Evolutionary conservation across 345 rosid genomes (phyloP), one percentile per base, ranked within the genome.

Genomic region (Euphorbia lathyris): DNA sequence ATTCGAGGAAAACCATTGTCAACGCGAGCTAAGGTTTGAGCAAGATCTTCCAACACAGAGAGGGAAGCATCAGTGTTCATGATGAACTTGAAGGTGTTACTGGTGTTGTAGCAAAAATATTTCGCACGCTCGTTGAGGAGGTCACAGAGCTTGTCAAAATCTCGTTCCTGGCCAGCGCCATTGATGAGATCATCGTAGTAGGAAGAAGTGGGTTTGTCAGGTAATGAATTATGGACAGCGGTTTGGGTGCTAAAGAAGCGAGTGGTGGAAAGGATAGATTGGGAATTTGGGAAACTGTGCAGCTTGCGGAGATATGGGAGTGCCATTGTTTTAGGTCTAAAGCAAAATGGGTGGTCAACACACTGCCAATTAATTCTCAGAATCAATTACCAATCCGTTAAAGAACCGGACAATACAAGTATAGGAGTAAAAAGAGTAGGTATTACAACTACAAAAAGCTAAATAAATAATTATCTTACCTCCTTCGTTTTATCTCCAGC

Each of bases 401-500:
- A 47, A 26, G 16, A 50, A 42, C 9, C 20, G 51, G 16, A 17
- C 29, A 20, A 29, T 38, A 42, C 13, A 34, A 34, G 26, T 40
- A 62, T 16, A 27, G 67, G 57, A 42, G 56, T 5, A 66, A n/a
- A n/a, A n/a, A n/a, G 8, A 25, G 38, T 7, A n/a, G n/a, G n/a
- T n/a, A n/a, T n/a, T n/a, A n/a, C n/a, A n/a, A 22, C 42, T 25
- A 22, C 16, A 27, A 65, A 72, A 45, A n/a, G 58, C 17, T 45
- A 58, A 53, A 3, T 23, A 51, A 30, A 52, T 22, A 67, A 40
- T 61, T 65, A 20, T 45, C 53, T 14, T 69, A 92, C 99, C 96
- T 95, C 98, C 82, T 87, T 95, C 3, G 75, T 76, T 80, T 81
- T 92, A 69, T 92, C 88, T 57, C 99, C 98, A 62, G 97, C 92